Evolutionary conservation across 2,329 filamentous ascomycete genomes (phyloP).

Genomic region (Aspergillus sp.): DNA sequence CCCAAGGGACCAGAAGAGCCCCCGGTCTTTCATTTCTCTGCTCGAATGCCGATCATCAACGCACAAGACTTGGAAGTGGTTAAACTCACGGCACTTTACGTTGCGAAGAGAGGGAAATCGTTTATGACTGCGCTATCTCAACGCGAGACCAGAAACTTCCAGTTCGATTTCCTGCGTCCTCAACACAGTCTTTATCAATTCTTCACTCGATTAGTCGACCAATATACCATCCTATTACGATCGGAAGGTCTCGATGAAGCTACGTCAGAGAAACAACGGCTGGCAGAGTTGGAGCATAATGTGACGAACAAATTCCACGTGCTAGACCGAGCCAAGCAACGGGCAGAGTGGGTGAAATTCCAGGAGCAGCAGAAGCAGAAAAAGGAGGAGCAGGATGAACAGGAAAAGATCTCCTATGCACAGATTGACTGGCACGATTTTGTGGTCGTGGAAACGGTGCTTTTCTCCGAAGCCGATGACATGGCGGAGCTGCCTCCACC

Average conservation of each 20-base stretch:
- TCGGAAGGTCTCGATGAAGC: conserved; percentile 61
- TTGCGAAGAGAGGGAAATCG: conserved; percentile 82
- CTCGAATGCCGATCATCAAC: conserved; percentile 94
- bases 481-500: conserved; percentile 78
- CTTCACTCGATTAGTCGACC: conserved; percentile 84
- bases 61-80: conserved; percentile 76
- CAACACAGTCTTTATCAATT: conserved; percentile 96
- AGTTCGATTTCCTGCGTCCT: conserved; percentile 91
- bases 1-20: conserved; percentile 78
- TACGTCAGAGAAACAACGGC: conserved; percentile 62
- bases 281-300: conserved; percentile 65
- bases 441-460: conserved; percentile 86
- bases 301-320: conserved; percentile 71
- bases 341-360: conserved; percentile 78
- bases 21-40: conserved; percentile 82
- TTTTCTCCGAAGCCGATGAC: conserved; percentile 85
- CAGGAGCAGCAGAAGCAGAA: conserved; percentile 78
- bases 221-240: conserved; percentile 74
- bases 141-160: conserved; percentile 79
- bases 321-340: conserved; percentile 69
- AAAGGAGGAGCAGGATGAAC: conserved; percentile 78
- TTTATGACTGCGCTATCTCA: conserved; percentile 88
- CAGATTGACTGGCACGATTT: conserved; percentile 99
- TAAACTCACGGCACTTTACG: conserved; percentile 76
- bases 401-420: conserved; percentile 67